phyloP scores from a whole-genome alignment of 116 monocot genomes.

The Zostera marina region DNA sequence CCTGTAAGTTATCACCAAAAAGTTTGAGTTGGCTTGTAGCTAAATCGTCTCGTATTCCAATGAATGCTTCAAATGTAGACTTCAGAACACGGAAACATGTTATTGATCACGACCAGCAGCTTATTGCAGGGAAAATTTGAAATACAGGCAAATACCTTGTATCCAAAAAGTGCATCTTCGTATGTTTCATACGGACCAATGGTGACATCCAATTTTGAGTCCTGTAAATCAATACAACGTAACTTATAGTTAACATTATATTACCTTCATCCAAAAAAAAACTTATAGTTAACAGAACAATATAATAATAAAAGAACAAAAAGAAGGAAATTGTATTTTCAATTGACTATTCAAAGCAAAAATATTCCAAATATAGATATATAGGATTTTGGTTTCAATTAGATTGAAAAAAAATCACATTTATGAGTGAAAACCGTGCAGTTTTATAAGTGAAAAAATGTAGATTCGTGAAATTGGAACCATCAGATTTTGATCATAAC shows the following conservation, averaged over 20 bases:
- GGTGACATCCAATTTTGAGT: conserved; percentile 89
- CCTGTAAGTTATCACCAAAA: conserved; percentile 80
- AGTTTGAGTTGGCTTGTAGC: conserved; percentile 88
- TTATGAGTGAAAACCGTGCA: no score
- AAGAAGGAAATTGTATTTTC: background rate
- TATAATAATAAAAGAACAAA: no score
- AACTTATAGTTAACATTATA: background rate
- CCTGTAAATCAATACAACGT: conserved; percentile 30
- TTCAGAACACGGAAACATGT: conserved; percentile 12
- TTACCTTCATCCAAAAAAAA: background rate
- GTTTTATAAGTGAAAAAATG: no score
- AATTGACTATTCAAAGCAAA: background rate
- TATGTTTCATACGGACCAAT: conserved; percentile 99
- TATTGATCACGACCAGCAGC: background rate
- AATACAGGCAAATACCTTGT: conserved; percentile 40
- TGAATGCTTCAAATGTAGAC: conserved; percentile 93
- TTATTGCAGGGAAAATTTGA: background rate
- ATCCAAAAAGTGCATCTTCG: conserved; percentile 90
- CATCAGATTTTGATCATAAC: no score
- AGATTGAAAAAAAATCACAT: no score
- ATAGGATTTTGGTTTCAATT: background rate
- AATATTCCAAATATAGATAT: background rate
- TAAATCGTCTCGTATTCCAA: conserved; percentile 79
- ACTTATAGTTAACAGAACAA: background rate
- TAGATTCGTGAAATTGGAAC: no score